Percentiles rank a stretch among this genome's conserved stretches.
These are phyloP conservation scores for Aristolochia californica DNA, from an alignment of 164 flowering plant species.

Conservation along the genomic window DNA sequence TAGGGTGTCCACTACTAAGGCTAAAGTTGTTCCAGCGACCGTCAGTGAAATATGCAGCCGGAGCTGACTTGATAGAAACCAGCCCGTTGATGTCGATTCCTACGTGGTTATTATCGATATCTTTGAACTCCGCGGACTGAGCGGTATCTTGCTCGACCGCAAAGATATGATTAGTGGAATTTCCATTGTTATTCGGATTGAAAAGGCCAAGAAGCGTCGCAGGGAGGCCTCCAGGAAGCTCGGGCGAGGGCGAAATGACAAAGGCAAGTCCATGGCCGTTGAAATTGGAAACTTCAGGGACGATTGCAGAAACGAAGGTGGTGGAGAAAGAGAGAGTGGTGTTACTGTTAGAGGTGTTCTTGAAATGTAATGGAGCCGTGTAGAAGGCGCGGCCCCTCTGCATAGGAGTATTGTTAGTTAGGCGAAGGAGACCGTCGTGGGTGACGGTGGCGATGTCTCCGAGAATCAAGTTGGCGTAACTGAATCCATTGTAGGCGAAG, in stretches of 20 bases:
- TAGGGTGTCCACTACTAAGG: conserved; percentile 11
- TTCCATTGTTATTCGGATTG: conserved; percentile 9
- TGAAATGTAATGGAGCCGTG: conserved; percentile 11
- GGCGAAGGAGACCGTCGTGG: conserved; percentile 26
- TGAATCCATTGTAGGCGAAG: conserved; percentile 28
- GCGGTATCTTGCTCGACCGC: conserved; percentile 16
- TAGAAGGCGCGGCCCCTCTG: conserved; percentile 19
- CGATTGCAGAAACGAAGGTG: conserved; percentile 12
- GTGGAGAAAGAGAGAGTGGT: conserved; percentile 16
- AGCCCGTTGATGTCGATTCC: conserved; percentile 22
- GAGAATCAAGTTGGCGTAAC: conserved; percentile 14
- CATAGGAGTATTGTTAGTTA: conserved; percentile 23
- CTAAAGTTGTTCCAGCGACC: neutral
- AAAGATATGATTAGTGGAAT: conserved; percentile 14
- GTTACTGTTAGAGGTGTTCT: neutral
- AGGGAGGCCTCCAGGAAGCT: conserved; percentile 7
- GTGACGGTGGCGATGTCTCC: conserved; percentile 18
- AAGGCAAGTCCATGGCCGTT: conserved; percentile 23
- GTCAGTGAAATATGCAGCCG: conserved; percentile 11
- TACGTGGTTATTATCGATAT: conserved; percentile 21
- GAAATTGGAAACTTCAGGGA: conserved; percentile 1
- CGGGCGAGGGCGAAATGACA: conserved; percentile 13
- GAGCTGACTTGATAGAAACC: conserved; percentile 9
- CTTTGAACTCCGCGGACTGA: conserved; percentile 6
- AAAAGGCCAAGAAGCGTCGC: conserved; percentile 17